Base-by-base conservation (phyloP, 2,329 filamentous ascomycete species). In the Metarhizium anisopliae region DNA sequence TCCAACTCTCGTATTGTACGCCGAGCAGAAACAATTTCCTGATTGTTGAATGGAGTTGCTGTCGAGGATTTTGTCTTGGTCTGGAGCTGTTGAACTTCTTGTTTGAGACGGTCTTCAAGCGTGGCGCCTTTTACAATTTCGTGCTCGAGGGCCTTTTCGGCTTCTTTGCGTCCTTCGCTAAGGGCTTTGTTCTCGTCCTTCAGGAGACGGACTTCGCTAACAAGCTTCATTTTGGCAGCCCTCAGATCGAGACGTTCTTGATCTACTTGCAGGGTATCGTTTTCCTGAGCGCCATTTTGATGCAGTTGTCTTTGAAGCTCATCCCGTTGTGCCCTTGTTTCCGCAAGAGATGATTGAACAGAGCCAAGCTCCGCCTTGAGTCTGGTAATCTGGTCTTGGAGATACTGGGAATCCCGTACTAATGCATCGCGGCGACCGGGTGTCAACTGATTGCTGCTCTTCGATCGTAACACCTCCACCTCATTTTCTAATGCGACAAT, bases 401-500 rank as follows among this genome's bases (percentile, higher is more conserved):
- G 70, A 4, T 70, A 70, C 60, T 84, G 80, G 67, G 83, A 86
- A 54, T 90, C 86, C 58, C 76, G 76, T 51, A 77, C 72, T 20
- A 81, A 71, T 64, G 76, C 78, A 53, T 80, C 74, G 29, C 87
- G 66, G 58, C 84, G 83, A 50, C 59, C 56, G 10, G 53, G 57
- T 30, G 51, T 58, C 13, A 36, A 50, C 16, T 32, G 42, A 5
- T 42, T 45, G 38, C 42, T 29, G 38, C 54, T 38, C 40, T 54
- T 67, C 36, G 55, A 63, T 66, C 90, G 86, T 14, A 92, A 71
- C 32, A 89, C 81, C 54, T 89, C 84, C n/a, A 90, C 77, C 66
- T 91, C 88, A 60, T 91, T 87, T 65, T 92, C 86, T 20, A 92
- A 68, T 7, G 79, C 78, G 56, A 87, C 81, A 2, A 85, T 75